Conservation (phyloP, 371 early-diverging fungal genomes). For the Lichtheimia ornata region DNA sequence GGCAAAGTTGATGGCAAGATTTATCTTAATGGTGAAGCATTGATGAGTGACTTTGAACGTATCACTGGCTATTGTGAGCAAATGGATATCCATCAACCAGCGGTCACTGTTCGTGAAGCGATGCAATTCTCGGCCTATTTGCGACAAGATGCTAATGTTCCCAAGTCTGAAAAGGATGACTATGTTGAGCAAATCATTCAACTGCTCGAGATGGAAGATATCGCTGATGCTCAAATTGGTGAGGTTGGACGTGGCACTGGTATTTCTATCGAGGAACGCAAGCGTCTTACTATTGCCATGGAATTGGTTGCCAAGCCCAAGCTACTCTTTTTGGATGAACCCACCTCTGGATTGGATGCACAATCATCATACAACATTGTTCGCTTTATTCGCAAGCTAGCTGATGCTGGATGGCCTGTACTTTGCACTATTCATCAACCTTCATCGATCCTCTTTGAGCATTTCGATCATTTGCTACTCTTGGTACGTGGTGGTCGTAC, state of each 20-base stretch:
- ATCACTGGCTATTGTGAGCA: slow-evolving; percentile 86
- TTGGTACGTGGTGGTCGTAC: slow-evolving; percentile 67
- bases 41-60: slow-evolving; percentile 58
- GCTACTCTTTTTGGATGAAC: slow-evolving; percentile 83
- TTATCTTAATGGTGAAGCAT: slow-evolving; percentile 53
- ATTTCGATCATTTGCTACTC: slow-evolving; percentile 68
- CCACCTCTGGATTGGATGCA: slow-evolving; percentile 73
- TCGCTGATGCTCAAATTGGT: slow-evolving; percentile 60
- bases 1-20: slow-evolving; percentile 71
- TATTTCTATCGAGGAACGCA: slow-evolving; percentile 65
- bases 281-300: slow-evolving; percentile 66
- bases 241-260: slow-evolving; percentile 47
- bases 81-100: slow-evolving; percentile 72
- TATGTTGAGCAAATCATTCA: slow-evolving; percentile 68
- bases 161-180: slow-evolving; percentile 57
- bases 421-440: slow-evolving; percentile 74
- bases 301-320: slow-evolving; percentile 75
- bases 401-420: slow-evolving; percentile 60
- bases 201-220: slow-evolving; percentile 60
- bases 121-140: slow-evolving; percentile 69
- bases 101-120: slow-evolving; percentile 62
- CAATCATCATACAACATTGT: slow-evolving; percentile 72
- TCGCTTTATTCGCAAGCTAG: slow-evolving; percentile 63
- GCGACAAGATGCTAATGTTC: slow-evolving; percentile 58
- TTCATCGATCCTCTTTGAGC: slow-evolving; percentile 60